Base-by-base conservation (phyloP, 228 moss, liverwort and hornwort genomes). In the Sphagnum magellanicum region DNA sequence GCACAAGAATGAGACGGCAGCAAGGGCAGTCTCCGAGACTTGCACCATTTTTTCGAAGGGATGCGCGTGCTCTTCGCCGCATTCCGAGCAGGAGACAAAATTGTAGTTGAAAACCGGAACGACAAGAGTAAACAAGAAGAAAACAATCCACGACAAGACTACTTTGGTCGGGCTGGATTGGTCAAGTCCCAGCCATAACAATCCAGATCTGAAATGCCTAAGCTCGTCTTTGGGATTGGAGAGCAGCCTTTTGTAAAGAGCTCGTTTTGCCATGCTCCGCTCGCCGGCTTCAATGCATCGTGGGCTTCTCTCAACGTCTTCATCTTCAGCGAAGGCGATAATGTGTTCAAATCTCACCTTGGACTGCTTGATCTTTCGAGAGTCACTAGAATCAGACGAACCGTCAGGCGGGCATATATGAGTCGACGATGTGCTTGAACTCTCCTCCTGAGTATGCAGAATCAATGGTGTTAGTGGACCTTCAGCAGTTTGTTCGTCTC, bases 1-100 rank as follows among this genome's bases (percentile, higher is more conserved):
- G 61, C 86, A 89, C 7, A 96, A 13, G 70, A 92, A 96, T 14
- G 91, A 92, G 58, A 96, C 86, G n/a, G 91, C 89, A 51, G 84
- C 92, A 67, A 96, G 67, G 50, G 81, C 68, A 59, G 91, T 75
- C 71, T 96, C 92, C 1, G 91, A 89, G 50, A 70, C 60, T 66
- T 91, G 85, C 58, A 96, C 95, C 10, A 91, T 79, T 6, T 58
- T 16, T 74, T 91, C 84, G 68, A 93, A 96, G 4, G 91, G 88
- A 64, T 89, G 93, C 53, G 81, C 72, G 49, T 96, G 91, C 53
- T 83, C 60, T 6, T 65, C 48, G 63, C 91, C 87, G 70, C 95
- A 96, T 50, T 91, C 76, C 0, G 89, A 80, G 68, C 93, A 93
- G 13, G 86, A 79, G 46, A 93, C 89, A 49, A 77, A 78, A 7